A percentile compares a stretch with the other conserved stretches of the same genome.
Conservation (phyloP, 768 basidiomycete species). For the Sarcomyxa edulis region DNA sequence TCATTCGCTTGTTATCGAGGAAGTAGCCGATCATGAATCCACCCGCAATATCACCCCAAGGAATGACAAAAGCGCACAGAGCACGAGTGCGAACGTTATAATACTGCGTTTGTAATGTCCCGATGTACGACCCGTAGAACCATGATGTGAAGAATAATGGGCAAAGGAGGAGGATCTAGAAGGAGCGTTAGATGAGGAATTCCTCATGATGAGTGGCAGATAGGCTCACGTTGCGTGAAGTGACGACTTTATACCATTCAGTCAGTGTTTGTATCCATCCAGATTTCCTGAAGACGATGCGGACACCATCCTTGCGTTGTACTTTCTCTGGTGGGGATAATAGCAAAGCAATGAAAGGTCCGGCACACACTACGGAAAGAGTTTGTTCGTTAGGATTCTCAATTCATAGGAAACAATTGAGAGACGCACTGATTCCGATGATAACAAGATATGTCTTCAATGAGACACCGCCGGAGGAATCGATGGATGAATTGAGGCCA, state of each 20-base stretch:
- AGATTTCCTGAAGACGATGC: conserved; percentile 21
- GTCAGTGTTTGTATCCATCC: conserved; percentile 20
- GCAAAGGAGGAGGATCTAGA: conserved; percentile 23
- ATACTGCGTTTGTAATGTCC: conserved; percentile 27
- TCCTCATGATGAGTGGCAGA: neutral
- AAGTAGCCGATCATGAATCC: conserved; percentile 26
- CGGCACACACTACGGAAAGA: no score
- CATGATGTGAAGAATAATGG: conserved; percentile 28
- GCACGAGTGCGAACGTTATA: conserved; percentile 25
- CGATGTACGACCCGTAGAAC: conserved; percentile 27
- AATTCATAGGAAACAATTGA: no score
- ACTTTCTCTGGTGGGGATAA: conserved; percentile 23
- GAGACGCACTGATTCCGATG: conserved; percentile 29
- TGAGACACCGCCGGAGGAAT: conserved; percentile 24
- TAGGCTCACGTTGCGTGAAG: conserved; percentile 16
- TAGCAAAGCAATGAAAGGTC: conserved; percentile 24
- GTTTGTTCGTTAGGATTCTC: no score
- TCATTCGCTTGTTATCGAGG: conserved; percentile 21
- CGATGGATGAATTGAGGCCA: conserved; percentile 19
- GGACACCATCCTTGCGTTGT: conserved; percentile 24
- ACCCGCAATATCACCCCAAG: conserved; percentile 22
- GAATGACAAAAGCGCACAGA: conserved; percentile 23
- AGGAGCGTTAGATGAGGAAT: neutral
- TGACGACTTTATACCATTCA: conserved; percentile 23
- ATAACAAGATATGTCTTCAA: conserved; percentile 27